These are phyloP conservation scores for Brassica nigra DNA, from an alignment of 345 rosid genomes.

Conservation along the genomic window DNA sequence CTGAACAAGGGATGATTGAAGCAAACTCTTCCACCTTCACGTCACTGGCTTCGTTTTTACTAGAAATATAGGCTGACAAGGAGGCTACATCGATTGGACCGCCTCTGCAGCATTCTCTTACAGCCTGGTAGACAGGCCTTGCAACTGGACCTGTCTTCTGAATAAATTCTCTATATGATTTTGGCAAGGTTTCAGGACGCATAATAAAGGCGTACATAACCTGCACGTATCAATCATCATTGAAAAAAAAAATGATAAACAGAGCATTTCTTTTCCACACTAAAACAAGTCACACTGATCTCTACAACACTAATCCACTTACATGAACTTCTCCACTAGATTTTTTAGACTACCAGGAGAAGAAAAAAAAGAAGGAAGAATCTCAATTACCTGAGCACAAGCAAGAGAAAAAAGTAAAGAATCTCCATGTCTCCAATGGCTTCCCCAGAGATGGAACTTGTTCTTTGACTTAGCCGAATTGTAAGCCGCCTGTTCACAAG, in stretches of 20 bases:
- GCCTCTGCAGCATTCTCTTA: slow-evolving; percentile 91
- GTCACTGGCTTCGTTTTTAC: slow-evolving; percentile 49
- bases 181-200: slow-evolving; percentile 98
- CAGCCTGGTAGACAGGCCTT: slow-evolving; percentile 85
- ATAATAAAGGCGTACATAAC: slow-evolving; percentile 87
- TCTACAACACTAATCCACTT: slow-evolving; percentile 1
- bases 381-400: slow-evolving; percentile 78
- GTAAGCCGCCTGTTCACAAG: slow-evolving; percentile 64
- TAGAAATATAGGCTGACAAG: slow-evolving; percentile 64
- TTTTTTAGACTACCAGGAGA: slow-evolving; percentile 4
- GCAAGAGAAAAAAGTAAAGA: slow-evolving; percentile 85
- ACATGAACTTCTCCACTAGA: slow-evolving; percentile 1
- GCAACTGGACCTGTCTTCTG: slow-evolving; percentile 98
- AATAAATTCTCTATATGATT: slow-evolving; percentile 90
- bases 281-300: not conserved
- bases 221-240: slow-evolving; percentile 41
- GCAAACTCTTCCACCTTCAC: slow-evolving; percentile 77
- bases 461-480: slow-evolving; percentile 96
- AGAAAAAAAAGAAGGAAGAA: slow-evolving; percentile 19
- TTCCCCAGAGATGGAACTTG: slow-evolving; percentile 98
- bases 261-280: not conserved
- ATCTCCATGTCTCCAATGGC: slow-evolving; percentile 98
- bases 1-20: slow-evolving; percentile 84
- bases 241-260: not conserved
- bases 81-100: slow-evolving; percentile 75